phyloP scores from a whole-genome alignment of 768 basidiomycete genomes.

The Rhizopogon rudus region DNA sequence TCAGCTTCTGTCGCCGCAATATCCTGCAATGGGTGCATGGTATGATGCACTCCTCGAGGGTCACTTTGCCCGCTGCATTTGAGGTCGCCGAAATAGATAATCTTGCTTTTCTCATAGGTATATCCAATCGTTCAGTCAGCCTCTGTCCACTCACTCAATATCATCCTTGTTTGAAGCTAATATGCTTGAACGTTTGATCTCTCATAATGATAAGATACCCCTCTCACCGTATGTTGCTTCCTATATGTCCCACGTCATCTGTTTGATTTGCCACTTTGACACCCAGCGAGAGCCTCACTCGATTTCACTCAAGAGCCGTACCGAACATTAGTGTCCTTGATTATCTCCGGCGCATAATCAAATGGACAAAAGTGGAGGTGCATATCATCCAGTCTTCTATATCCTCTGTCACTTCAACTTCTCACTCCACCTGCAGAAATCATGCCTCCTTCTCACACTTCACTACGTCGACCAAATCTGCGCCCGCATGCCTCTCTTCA shows the following conservation, averaged over 20 bases:
- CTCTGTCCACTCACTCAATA: conserved; percentile 8
- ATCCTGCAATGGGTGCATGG: conserved; percentile 66
- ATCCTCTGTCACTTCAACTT: neutral
- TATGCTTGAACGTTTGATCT: conserved; percentile 93
- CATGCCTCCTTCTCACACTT: conserved; percentile 75
- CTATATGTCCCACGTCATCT: conserved; percentile 8
- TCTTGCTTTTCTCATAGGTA: conserved; percentile 88
- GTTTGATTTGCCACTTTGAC: conserved; percentile 11
- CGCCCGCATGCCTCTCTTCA: conserved; percentile 81
- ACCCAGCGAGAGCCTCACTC: conserved; percentile 79
- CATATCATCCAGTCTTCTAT: conserved; percentile 15
- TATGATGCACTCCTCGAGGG: conserved; percentile 80
- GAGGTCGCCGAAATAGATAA: conserved; percentile 79
- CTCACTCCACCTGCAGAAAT: conserved; percentile 44
- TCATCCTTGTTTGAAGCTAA: conserved; percentile 54
- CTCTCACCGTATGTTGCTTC: conserved; percentile 64
- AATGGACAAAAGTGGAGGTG: conserved; percentile 95
- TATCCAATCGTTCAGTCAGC: conserved; percentile 18
- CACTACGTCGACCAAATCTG: conserved; percentile 95
- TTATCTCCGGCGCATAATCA: conserved; percentile 90
- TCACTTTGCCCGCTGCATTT: conserved; percentile 79
- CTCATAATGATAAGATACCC: conserved; percentile 94
- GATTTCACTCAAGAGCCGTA: conserved; percentile 92
- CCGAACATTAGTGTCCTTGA: conserved; percentile 87
- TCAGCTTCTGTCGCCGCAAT: too few species aligned